Base-by-base conservation (phyloP, 306 rosid genomes). In the Comarum palustre region DNA sequence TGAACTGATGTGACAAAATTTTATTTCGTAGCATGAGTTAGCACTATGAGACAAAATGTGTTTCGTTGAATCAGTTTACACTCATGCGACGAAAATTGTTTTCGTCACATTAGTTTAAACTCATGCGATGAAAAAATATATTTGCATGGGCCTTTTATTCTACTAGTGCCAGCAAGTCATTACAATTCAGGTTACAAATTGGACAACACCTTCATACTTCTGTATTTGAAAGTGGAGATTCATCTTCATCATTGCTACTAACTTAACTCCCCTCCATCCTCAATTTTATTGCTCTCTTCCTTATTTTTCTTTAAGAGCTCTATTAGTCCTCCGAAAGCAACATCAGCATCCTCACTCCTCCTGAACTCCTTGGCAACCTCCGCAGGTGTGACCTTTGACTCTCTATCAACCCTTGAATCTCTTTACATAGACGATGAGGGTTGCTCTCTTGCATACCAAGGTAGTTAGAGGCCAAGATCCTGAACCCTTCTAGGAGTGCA, bases 321-420 rank as follows among this genome's bases (percentile, higher is more conserved):
- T 2, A 66, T 11, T 1, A 87, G 64, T 17, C 10, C 78, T 31
- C 50, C 51, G 9, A 87, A 66, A 78, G 75, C 77, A 25, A 38
- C 76, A 0, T 80, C 32, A 10, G 82, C 72, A 38, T 84, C 79
- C 45, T 87, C 91, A 11, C 34, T 36, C 75, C 81, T 87, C 76
- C 82, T 54, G 7, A 84, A 46, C 19, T 84, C 81, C 72, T 82
- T 87, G 2, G 83, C 89, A 11, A 82, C 84, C 20, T 76, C 79
- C 2, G 89, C 91, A 46, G 89, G 86, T 6, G 81, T 80, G n/a
- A 77, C 77, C 3, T 78, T 25, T 24, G n/a, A 16, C 66, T 77
- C 50, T 75, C 83, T 69, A 84, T 50, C 5, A 87, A n/a, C 14
- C 4, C 78, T 0, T 84, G 83, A 15, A 82, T 77, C 27, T 78